Percentiles rank a stretch among this genome's conserved stretches.
Conservation (phyloP, 2,329 filamentous ascomycete species). For the Davidsoniella neocaledoniae region DNA sequence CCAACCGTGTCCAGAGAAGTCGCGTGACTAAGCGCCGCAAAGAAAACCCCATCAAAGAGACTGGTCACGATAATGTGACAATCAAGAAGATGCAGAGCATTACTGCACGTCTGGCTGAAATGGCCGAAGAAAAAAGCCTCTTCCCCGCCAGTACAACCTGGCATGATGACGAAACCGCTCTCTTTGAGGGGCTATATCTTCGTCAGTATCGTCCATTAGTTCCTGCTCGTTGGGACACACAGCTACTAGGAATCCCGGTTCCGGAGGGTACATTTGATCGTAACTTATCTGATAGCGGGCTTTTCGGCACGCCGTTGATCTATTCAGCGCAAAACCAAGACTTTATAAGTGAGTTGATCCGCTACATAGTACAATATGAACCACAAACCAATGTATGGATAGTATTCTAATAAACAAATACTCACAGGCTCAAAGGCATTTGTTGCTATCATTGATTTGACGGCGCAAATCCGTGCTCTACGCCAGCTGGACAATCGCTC, state of each 20-base stretch:
- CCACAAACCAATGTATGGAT: neutral
- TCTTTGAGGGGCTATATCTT: conserved; percentile 27
- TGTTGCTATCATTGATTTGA: conserved; percentile 25
- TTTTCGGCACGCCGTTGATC: conserved; percentile 21
- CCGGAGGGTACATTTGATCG: conserved; percentile 21
- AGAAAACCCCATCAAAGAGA: too few relatives aligned
- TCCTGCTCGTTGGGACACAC: conserved; percentile 22
- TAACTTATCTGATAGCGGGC: conserved; percentile 14
- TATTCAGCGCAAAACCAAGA: conserved; percentile 22
- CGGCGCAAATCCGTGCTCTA: conserved; percentile 19
- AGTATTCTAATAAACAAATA: neutral
- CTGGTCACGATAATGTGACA: neutral
- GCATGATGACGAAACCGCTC: conserved; percentile 31
- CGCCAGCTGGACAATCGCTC: conserved; percentile 21
- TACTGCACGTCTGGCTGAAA: conserved; percentile 19
- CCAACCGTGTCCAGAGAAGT: too few relatives aligned
- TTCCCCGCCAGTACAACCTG: conserved; percentile 30
- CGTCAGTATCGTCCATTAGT: conserved; percentile 26
- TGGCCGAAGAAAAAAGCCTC: conserved; percentile 27
- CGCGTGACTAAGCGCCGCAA: too few relatives aligned
- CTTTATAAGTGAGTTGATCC: conserved; percentile 20
- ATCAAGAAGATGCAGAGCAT: conserved; percentile 1
- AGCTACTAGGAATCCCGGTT: conserved; percentile 20
- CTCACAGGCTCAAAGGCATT: conserved; percentile 24
- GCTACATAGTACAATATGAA: neutral